Evolutionary conservation across 495 filamentous ascomycete species (phyloP), one percentile per base, ranked within the genome.

Genomic region (Chaetomium fimeti): DNA sequence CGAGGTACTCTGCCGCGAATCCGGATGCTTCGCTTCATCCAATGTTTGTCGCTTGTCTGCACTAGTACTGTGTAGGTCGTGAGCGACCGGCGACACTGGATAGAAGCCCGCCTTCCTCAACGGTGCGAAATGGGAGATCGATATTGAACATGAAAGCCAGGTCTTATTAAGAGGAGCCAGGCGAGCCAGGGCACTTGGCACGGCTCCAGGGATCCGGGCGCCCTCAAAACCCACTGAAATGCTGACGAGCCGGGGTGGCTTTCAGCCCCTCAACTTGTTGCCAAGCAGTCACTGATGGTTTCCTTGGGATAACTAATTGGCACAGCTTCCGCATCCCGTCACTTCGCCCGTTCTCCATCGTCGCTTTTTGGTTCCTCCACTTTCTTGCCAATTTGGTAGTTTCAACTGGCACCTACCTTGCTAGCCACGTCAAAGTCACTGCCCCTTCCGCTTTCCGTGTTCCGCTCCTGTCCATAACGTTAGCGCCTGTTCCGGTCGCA

Each of bases 151-250:
- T 43, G 40, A 43, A 43, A 11, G 32, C 7, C 29, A 7, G 29
- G 29, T 32, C 29, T 43, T 43, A 16, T 43, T 43, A 13, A 43
- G 43, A 22, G 42, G 54, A 40, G n/a, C n/a, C 24, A 22, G 55
- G 28, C 42, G 54, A 40, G n/a, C n/a, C 24, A 22, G 55, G 28
- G 42, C 40, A 59, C 55, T 64, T 57, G 54, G 62, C 53, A 42
- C 47, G 56, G 38, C 57, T 57, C 64, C 66, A 71, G 69, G 60
- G 57, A 69, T 69, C 55, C 53, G 65, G 64, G 67, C 61, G 63
- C 63, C 42, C 52, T 40, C 18, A 43, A 43, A 28, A 47, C 40
- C 38, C 36, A 53, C 28, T 22, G n/a, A 29, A 53, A 7, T 51
- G 59, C 45, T 51, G 52, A 47, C 61, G 55, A 49, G 42, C 40